These are phyloP conservation scores for Microdochium bolleyi DNA, from an alignment of 2,329 filamentous ascomycete species.

Conservation along the genomic window DNA sequence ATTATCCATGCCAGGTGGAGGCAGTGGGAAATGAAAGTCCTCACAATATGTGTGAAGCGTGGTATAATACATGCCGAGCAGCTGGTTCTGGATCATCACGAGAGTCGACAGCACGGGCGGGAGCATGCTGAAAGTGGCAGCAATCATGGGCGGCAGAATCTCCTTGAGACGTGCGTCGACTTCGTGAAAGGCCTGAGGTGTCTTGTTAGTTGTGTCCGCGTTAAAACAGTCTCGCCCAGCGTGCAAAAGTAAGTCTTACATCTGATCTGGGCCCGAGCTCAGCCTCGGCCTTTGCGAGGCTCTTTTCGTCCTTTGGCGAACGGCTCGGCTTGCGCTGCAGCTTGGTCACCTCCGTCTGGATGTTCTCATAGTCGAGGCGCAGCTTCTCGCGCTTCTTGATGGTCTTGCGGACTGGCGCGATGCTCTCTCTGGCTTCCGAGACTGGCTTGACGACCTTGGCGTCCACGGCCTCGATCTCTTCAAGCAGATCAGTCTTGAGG, in stretches of 20 bases:
- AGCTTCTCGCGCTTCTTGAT: constrained; percentile 82
- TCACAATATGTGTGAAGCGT: constrained; percentile 66
- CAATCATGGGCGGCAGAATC: constrained; percentile 63
- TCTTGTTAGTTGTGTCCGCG: constrained; percentile 5
- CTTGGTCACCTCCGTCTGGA: constrained; percentile 62
- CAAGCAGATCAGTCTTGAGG: constrained; percentile 61
- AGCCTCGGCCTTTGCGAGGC: constrained; percentile 61
- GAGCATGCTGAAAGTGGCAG: constrained; percentile 64
- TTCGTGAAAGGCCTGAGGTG: constrained; percentile 56
- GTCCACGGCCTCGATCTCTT: constrained; percentile 66
- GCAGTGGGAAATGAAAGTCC: constrained; percentile 60
- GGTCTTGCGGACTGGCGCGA: constrained; percentile 69
- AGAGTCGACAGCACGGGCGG: constrained; percentile 63
- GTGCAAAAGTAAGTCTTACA: constrained; percentile 28
- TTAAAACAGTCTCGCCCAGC: not conserved
- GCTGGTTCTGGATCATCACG: constrained; percentile 67
- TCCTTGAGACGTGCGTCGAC: constrained; percentile 68
- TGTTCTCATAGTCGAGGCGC: constrained; percentile 74
- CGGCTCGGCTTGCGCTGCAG: constrained; percentile 62
- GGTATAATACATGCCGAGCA: constrained; percentile 74
- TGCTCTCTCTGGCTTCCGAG: constrained; percentile 57
- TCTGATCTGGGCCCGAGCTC: constrained; percentile 60
- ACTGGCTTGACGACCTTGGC: constrained; percentile 61
- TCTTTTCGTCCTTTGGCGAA: constrained; percentile 64
- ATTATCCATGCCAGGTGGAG: constrained; percentile 63